These are phyloP conservation scores for Tetrahymena borealis DNA, from an alignment of 73 alveolate genomes.

Conservation along the genomic window DNA sequence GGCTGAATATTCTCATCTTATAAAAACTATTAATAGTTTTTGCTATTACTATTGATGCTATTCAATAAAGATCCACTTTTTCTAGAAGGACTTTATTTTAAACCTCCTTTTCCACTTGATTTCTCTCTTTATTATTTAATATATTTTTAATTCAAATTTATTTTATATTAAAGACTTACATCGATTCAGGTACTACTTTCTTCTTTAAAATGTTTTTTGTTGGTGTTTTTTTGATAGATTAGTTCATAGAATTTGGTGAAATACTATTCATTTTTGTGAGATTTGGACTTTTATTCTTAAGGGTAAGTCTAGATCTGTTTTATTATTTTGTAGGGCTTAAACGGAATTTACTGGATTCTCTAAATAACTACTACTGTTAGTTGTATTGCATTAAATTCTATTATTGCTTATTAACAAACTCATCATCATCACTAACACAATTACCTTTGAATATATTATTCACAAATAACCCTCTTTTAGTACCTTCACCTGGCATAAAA, in stretches of 20 bases:
- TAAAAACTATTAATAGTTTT: background rate
- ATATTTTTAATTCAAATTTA: no score
- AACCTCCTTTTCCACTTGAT: background rate
- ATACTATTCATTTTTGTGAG: background rate
- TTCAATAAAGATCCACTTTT: background rate
- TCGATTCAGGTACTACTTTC: background rate
- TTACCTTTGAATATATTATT: background rate
- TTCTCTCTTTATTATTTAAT: background rate
- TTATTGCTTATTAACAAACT: background rate
- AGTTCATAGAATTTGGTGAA: background rate
- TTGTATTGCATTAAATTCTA: background rate
- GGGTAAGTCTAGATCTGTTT: background rate
- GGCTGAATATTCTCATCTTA: background rate
- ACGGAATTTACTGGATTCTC: background rate
- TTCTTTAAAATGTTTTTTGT: background rate
- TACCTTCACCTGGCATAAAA: background rate
- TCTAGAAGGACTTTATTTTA: background rate
- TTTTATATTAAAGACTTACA: background rate
- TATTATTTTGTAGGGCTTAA: background rate
- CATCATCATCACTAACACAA: conserved; percentile 1
- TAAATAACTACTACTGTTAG: background rate
- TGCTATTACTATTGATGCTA: background rate
- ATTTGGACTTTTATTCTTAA: background rate
- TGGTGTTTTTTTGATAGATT: background rate
- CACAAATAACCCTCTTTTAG: background rate